Base-by-base conservation (phyloP, 345 rosid species). In the Lepidium sativum region DNA sequence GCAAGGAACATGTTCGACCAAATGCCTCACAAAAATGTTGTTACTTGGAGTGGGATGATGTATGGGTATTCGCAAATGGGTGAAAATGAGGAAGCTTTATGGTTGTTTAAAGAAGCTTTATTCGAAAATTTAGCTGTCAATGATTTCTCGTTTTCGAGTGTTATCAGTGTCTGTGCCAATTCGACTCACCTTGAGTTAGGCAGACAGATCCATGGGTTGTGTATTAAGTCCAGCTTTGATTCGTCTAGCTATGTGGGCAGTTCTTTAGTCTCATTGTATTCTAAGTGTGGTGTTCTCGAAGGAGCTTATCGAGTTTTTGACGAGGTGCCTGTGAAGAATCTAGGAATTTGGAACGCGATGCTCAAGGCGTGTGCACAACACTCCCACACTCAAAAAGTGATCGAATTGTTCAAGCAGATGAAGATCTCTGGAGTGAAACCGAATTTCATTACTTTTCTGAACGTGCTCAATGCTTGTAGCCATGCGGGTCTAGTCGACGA, bases 1-100 rank as follows among this genome's bases (percentile, higher is more conserved):
- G 95, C 92, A 10, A 79, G 95, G 84, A 78, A 67, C 37, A 10
- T 82, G 81, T 92, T 92, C 47, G 92, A 87, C 61, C 83, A 80
- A 84, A 92, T 92, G 97, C 91, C 98, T 29, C 75, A 74, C 0
- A 79, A 81, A 67, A 92, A 92, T 58, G 90, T 89, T 9, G 98
- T 92, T 45, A 86, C 97, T 48, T 92, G 97, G 97, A 92, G 89
- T 54, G 96, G 96, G 54, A 81, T 92, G 97, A 89, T 92, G 38
- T 81, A 78, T 67, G 97, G 94, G 70, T 87, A 87, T 72, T 60
- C 91, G 20, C 98, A 86, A 42, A 33, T 81, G 70, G 91, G 89
- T 63, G 89, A 82, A 62, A 69, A 81, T 47, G 88, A 82, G 72
- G 87, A 92, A 73, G 89, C 91, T 54, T 59, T 92, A 59, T 57